Base-by-base conservation (phyloP, 2,329 filamentous ascomycete species). In the Lomentospora prolificans region DNA sequence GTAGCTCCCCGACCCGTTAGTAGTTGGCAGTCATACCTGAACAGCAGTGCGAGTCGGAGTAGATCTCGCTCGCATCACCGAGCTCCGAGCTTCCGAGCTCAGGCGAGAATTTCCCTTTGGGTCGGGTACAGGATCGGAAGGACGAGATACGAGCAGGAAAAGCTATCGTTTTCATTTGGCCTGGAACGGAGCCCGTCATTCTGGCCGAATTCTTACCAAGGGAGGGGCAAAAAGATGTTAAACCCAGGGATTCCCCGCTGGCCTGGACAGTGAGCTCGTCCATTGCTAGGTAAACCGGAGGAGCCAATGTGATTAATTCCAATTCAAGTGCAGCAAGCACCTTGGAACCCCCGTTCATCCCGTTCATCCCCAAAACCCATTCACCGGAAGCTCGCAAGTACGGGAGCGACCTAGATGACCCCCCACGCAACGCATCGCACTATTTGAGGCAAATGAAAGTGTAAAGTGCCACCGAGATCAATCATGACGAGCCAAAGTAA, bases 41-140 rank as follows among this genome's bases (percentile, higher is more conserved):
- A n/a, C n/a, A 12, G 30, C 30, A 33, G 30, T 33, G 30, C 30
- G 30, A 33, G 31, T 51, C 22, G 51, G 51, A 27, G 19, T 14
- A 6, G 12, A 12, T 14, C 12, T 7, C 30, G n/a, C 30, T 39
- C 51, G 14, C 39, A 53, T 53, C 30, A 41, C 51, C 51, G 51
- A 53, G 51, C 51, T 53, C 51, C 51, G 51, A 53, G 30, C 22
- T 41, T 44, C 51, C 51, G 51, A 53, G 51, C 44, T 48, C 44
- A 48, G 12, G 44, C 44, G 44, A 48, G 17, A 25, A 48, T 22
- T 22, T 22, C 24, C 44, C 17, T 25, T 48, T 22, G 17, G 17
- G 22, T 48, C 44, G 17, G 44, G 17, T 22, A 22, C 44, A 22
- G 5, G 44, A 22, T 25, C 44, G 22, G 22, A 19, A 41, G 19